These are phyloP conservation scores for Aspergillus sp. DNA, from an alignment of 2,329 filamentous ascomycete species.

Conservation along the genomic window DNA sequence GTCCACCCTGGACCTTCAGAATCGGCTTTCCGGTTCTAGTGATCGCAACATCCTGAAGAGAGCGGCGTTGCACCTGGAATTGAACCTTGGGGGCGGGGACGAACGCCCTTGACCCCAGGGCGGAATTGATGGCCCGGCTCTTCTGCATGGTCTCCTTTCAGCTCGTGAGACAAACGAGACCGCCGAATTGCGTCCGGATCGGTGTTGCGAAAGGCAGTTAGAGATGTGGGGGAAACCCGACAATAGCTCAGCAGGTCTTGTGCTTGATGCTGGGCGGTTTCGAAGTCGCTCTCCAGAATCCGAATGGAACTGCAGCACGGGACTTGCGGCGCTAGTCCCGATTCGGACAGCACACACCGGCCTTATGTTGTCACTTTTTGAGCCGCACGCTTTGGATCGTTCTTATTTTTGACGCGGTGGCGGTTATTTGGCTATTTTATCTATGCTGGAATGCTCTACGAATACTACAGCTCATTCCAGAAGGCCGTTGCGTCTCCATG, in stretches of 20 bases:
- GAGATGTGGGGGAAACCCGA: conserved; percentile 14
- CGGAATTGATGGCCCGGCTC: conserved; percentile 39
- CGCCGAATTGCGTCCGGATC: conserved; percentile 17
- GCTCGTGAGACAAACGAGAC: conserved; percentile 20
- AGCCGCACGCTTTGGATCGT: too few species aligned
- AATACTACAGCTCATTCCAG: too few species aligned
- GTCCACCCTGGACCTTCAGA: conserved; percentile 80
- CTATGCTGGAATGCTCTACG: too few species aligned
- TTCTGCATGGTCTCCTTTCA: conserved; percentile 41
- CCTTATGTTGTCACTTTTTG: too few species aligned
- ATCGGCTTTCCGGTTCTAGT: conserved; percentile 96
- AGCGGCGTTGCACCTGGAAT: conserved; percentile 43
- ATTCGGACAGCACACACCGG: conserved; percentile 14
- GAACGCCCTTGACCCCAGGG: conserved; percentile 34
- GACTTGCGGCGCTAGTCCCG: conserved; percentile 26
- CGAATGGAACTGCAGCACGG: conserved; percentile 21
- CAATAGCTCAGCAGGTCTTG: conserved; percentile 22
- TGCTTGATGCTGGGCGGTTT: conserved; percentile 14
- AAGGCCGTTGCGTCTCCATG: too few species aligned
- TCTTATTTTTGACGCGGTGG: too few species aligned
- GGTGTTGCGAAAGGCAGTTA: background rate
- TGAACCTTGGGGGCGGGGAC: conserved; percentile 32
- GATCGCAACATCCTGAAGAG: conserved; percentile 78
- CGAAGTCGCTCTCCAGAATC: conserved; percentile 15
- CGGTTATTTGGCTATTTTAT: too few species aligned